Evolutionary conservation across 345 rosid genomes (phyloP), one percentile per base, ranked within the genome.

Genomic region (Eucalyptus regnans): DNA sequence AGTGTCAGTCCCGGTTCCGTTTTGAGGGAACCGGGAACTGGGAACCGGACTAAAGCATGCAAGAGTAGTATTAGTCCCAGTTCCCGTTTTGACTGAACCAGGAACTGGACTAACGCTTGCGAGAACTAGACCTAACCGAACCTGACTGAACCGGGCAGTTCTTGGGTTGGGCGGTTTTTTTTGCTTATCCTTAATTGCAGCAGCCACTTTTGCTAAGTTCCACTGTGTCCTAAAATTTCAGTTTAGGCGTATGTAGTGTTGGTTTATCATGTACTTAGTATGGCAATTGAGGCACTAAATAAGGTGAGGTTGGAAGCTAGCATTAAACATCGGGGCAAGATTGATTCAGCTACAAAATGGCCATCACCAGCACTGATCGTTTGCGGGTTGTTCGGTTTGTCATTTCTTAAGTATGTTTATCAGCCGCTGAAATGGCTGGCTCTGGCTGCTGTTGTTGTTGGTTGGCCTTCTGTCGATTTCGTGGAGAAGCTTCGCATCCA

Each of bases 301-400:
- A 94, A 92, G 90, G 99, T 94, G 50, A 89, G 97, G 46, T 48
- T 96, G 71, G 99, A 97, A 89, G 99, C 98, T 44, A 95, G 93
- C 62, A 93, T 95, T 52, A 93, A 94, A 88, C 91, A 89, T 14
- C 58, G 89, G 23, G 98, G 97, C 89, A 94, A 90, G 54, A 90
- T 90, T 2, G 90, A 91, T 76, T 92, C 91, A 86, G 89, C 90
- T 79, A 94, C 92, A 64, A 95, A 95, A 93, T 96, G 97, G 99
- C 98, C 99, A 83, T 95, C 96, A 37, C 96, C 96, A 11, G 94
- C 90, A 41, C 95, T 95, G 44, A 20, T 94, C 50, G 92, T 90
- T 71, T 93, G 96, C 89, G 98, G 98, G 3, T 7, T 95, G 71
- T 93, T 96, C 62, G 56, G 87, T 37, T 64, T 96, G 3, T 96